Percentiles rank a stretch among this genome's conserved stretches.
phyloP scores from a whole-genome alignment of 176 grass and related monocot species.

The Triticum aestivum region DNA sequence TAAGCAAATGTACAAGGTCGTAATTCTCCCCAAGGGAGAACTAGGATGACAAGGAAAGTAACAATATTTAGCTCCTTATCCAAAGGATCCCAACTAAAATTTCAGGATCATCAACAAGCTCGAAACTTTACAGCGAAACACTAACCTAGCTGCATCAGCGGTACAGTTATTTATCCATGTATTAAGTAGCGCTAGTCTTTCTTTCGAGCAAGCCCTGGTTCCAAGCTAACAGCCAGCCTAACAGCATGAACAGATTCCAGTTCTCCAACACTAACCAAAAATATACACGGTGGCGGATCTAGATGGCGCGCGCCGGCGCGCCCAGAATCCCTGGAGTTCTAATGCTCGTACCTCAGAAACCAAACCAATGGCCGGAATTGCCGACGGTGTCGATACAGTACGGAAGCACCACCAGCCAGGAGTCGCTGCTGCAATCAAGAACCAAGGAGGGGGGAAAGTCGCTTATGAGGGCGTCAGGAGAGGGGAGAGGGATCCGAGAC shows the following conservation, averaged over 20 bases:
- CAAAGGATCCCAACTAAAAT: background rate
- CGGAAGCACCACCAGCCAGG: background rate
- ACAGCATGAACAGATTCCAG: background rate
- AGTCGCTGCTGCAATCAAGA: background rate
- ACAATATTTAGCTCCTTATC: background rate
- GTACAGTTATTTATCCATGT: background rate
- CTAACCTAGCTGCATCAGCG: background rate
- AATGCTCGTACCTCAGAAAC: background rate
- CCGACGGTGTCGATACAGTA: background rate
- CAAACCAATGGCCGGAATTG: background rate
- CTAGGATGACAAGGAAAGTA: background rate
- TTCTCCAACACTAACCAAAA: background rate
- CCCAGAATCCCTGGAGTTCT: background rate
- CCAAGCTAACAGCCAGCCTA: background rate
- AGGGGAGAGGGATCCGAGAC: background rate
- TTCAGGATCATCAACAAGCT: background rate
- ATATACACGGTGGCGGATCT: background rate
- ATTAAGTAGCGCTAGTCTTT: background rate
- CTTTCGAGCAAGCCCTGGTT: background rate
- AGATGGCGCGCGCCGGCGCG: background rate
- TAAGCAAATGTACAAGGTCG: background rate
- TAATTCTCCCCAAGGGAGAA: background rate
- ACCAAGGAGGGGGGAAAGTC: background rate
- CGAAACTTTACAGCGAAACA: background rate
- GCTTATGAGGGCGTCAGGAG: background rate